Percentiles rank a stretch among this genome's conserved stretches.
phyloP scores from a whole-genome alignment of 2,329 filamentous ascomycete genomes.

The Arachnopeziza araneosa region DNA sequence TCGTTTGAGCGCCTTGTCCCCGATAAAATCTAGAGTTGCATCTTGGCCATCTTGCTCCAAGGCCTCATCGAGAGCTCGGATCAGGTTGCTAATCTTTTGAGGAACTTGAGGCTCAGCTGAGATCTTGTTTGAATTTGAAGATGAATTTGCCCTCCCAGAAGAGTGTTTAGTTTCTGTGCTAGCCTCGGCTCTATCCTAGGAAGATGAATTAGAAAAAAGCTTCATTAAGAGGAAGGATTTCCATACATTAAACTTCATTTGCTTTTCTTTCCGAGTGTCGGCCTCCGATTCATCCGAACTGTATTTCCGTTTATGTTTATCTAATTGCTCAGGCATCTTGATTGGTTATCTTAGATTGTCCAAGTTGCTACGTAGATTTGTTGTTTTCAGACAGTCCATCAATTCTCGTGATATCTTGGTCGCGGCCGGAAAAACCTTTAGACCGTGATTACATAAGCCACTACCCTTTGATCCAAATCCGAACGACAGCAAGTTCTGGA shows the following conservation, averaged over 20 bases:
- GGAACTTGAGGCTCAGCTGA: neutral
- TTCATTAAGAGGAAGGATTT: neutral
- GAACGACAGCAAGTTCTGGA: neutral
- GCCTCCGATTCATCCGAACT: neutral
- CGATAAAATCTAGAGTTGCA: slow-evolving; percentile 13
- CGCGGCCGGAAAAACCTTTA: neutral
- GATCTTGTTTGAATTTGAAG: neutral
- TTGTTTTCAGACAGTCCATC: neutral
- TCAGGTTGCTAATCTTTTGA: slow-evolving; percentile 20
- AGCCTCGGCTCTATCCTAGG: neutral
- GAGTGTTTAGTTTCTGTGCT: neutral
- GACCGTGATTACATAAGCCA: neutral
- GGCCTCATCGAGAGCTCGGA: slow-evolving; percentile 23
- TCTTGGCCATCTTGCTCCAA: slow-evolving; percentile 17
- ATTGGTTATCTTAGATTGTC: neutral
- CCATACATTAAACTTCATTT: slow-evolving; percentile 13
- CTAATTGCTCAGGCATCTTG: no score
- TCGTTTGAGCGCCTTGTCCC: slow-evolving; percentile 15
- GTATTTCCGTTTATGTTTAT: slow-evolving; percentile 16
- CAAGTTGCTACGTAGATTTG: neutral
- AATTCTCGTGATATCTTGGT: neutral
- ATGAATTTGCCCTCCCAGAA: neutral
- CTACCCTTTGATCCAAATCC: neutral
- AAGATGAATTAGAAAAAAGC: neutral
- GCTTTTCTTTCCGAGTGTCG: slow-evolving; percentile 7